These are phyloP conservation scores for Claviceps capensis DNA, from an alignment of 2,329 filamentous ascomycete species.

Conservation along the genomic window DNA sequence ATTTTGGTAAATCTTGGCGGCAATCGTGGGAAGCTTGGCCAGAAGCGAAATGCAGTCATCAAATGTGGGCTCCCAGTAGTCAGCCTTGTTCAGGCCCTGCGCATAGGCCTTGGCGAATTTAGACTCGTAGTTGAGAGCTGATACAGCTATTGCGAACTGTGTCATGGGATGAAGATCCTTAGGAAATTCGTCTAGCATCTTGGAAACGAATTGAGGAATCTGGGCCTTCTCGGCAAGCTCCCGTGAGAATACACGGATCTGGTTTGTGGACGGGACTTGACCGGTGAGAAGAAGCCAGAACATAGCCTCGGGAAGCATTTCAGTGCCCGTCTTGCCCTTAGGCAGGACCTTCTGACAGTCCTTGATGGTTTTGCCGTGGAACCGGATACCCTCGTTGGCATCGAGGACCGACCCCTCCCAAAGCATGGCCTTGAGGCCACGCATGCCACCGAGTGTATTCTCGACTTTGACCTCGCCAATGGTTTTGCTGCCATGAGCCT, in stretches of 20 bases:
- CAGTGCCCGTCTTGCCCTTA: slow-evolving; percentile 81
- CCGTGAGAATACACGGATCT: slow-evolving; percentile 70
- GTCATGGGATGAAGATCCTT: slow-evolving; percentile 94
- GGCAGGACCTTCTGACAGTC: slow-evolving; percentile 90
- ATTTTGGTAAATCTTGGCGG: slow-evolving; percentile 95
- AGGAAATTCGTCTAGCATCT: slow-evolving; percentile 84
- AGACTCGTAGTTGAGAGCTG: slow-evolving; percentile 89
- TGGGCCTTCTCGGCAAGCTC: slow-evolving; percentile 77
- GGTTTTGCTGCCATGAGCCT: slow-evolving; percentile 66
- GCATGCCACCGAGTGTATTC: slow-evolving; percentile 92
- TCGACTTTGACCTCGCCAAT: slow-evolving; percentile 89
- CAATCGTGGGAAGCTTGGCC: slow-evolving; percentile 91
- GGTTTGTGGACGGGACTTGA: slow-evolving; percentile 68
- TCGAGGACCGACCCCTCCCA: slow-evolving; percentile 98
- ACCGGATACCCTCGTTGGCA: slow-evolving; percentile 92
- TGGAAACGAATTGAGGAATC: slow-evolving; percentile 70
- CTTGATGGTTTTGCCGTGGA: slow-evolving; percentile 96
- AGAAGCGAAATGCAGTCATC: slow-evolving; percentile 89
- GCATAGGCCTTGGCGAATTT: slow-evolving; percentile 91
- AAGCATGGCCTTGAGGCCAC: slow-evolving; percentile 92
- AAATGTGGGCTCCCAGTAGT: slow-evolving; percentile 98
- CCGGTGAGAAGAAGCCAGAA: slow-evolving; percentile 97
- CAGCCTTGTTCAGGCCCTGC: slow-evolving; percentile 78
- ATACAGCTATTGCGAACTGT: slow-evolving; percentile 88
- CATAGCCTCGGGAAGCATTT: slow-evolving; percentile 98